phyloP scores from a whole-genome alignment of 2,329 filamentous ascomycete species.

The Cladophialophora psammophila region DNA sequence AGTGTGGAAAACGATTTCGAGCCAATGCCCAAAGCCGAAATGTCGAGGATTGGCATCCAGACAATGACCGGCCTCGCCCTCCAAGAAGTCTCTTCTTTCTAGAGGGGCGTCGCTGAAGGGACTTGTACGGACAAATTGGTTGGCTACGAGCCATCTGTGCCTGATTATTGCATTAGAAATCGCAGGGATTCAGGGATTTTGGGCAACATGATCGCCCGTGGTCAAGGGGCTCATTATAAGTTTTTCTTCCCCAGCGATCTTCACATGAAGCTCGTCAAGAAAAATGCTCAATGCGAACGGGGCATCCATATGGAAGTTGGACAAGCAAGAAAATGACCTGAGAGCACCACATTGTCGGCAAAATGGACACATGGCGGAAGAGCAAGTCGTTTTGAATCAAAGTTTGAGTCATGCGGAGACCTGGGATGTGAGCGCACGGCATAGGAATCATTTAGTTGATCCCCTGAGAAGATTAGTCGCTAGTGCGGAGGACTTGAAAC shows the following conservation, averaged over 20 bases:
- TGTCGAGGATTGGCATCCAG: slow-evolving; percentile 9
- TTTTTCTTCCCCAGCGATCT: not conserved
- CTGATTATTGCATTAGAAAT: slow-evolving; percentile 18
- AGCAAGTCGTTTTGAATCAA: slow-evolving; percentile 14
- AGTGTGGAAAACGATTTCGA: not conserved
- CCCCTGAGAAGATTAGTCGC: slow-evolving; percentile 11
- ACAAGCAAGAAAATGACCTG: not conserved
- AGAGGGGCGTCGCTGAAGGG: slow-evolving; percentile 7
- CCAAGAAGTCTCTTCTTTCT: not conserved
- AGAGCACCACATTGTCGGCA: slow-evolving; percentile 13
- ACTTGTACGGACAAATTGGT: slow-evolving; percentile 20
- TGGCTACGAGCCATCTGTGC: slow-evolving; percentile 20
- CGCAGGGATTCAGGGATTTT: slow-evolving; percentile 4
- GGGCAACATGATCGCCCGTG: not conserved
- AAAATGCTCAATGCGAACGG: slow-evolving; percentile 1
- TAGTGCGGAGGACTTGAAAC: slow-evolving; percentile 25
- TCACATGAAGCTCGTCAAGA: not conserved
- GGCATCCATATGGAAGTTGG: not conserved
- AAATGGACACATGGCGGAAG: slow-evolving; percentile 6
- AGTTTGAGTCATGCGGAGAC: slow-evolving; percentile 30
- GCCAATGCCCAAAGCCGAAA: slow-evolving; percentile 8
- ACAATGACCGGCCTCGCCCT: not conserved
- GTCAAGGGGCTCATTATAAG: not conserved
- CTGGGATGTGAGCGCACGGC: slow-evolving; percentile 23
- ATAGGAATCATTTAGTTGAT: slow-evolving; percentile 15